Conservation (phyloP, 345 rosid species). For the Sonneratia caseolaris region DNA sequence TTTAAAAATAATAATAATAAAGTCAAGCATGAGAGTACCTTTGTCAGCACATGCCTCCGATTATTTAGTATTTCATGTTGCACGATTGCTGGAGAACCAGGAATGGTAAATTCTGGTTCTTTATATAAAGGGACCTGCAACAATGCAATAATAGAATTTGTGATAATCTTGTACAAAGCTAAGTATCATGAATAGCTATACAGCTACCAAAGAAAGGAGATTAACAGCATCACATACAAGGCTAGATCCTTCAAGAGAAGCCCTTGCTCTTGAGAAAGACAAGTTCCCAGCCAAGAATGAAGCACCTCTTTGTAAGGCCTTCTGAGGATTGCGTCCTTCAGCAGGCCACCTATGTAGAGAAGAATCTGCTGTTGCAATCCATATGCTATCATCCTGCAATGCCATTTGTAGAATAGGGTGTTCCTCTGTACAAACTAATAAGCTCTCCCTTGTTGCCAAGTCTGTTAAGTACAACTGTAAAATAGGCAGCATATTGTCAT, state of each 20-base stretch:
- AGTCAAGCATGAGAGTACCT: constrained; percentile 31
- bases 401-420: constrained; percentile 83
- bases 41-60: constrained; percentile 90
- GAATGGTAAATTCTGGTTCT: constrained; percentile 61
- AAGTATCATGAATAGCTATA: not conserved
- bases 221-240: constrained; percentile 48
- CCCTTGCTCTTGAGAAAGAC: constrained; percentile 93
- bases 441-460: constrained; percentile 83
- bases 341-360: constrained; percentile 90
- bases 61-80: constrained; percentile 95
- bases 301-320: constrained; percentile 74
- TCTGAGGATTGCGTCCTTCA: constrained; percentile 79
- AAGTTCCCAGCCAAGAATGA: constrained; percentile 96
- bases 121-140: constrained; percentile 70
- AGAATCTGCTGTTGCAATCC: constrained; percentile 94
- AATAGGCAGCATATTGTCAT: constrained; percentile 1
- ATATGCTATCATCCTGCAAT: constrained; percentile 81
- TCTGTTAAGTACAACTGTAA: constrained; percentile 92
- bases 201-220: constrained; percentile 4
- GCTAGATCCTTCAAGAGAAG: constrained; percentile 86
- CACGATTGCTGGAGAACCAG: constrained; percentile 83
- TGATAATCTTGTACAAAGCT: not conserved
- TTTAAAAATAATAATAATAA: too few species aligned
- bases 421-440: constrained; percentile 87
- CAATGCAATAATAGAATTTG: not conserved